Evolutionary conservation across 371 early-diverging fungal genomes (phyloP).

Genomic region (Lichtheimia ramosa): DNA sequence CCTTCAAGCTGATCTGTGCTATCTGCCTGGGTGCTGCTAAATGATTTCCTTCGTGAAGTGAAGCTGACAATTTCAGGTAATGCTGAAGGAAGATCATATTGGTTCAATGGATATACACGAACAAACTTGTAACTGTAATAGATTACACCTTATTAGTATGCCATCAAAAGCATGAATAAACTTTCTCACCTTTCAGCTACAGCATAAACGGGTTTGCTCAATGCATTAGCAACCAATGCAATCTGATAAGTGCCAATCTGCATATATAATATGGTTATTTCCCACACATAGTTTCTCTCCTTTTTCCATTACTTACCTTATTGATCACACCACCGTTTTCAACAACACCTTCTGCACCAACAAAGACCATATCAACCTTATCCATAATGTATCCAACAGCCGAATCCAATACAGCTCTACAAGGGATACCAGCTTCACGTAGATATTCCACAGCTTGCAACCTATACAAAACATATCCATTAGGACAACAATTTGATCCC

Average conservation of each 20-base stretch:
- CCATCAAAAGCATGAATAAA: not conserved
- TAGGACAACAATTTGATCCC: not conserved
- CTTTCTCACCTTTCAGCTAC: conserved; percentile 83
- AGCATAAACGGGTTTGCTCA: conserved; percentile 92
- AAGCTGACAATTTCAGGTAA: conserved; percentile 68
- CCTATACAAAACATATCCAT: conserved; percentile 33
- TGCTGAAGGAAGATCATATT: conserved; percentile 79
- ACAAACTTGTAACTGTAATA: conserved; percentile 90
- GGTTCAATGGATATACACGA: conserved; percentile 84
- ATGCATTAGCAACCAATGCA: conserved; percentile 91
- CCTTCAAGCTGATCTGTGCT: conserved; percentile 44
- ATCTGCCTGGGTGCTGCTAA: conserved; percentile 26
- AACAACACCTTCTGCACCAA: conserved; percentile 97
- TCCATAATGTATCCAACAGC: conserved; percentile 95
- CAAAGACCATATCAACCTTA: conserved; percentile 91
- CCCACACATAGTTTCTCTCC: conserved; percentile 70
- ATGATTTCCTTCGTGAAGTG: conserved; percentile 38
- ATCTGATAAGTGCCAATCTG: conserved; percentile 90
- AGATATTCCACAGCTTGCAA: conserved; percentile 77
- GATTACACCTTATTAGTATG: not conserved
- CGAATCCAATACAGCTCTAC: conserved; percentile 86
- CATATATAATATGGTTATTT: conserved; percentile 23
- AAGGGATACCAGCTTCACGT: conserved; percentile 78
- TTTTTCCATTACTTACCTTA: conserved; percentile 51
- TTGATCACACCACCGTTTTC: conserved; percentile 98